Percentiles rank a stretch among this genome's conserved stretches.
These are phyloP conservation scores for Dalbergia oliveri DNA, from an alignment of 306 rosid genomes.

Conservation along the genomic window DNA sequence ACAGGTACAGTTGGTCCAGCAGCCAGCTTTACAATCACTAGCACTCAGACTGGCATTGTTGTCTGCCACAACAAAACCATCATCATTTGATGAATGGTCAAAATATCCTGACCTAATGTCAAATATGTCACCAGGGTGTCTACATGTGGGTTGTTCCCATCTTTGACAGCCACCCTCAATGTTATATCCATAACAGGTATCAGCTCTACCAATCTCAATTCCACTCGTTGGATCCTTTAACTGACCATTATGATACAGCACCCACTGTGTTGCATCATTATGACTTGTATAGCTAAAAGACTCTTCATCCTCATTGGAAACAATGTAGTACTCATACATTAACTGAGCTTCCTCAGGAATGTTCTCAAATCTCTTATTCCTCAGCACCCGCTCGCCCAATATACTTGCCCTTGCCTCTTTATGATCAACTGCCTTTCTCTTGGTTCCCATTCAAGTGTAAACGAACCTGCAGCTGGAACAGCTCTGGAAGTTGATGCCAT, in stretches of 20 bases:
- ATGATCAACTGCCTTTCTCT: neutral
- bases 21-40: no score
- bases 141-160: no score
- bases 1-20: no score
- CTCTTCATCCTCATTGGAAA: slow-evolving; percentile 27
- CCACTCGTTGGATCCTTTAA: neutral
- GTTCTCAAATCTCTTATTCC: neutral
- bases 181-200: slow-evolving; percentile 32
- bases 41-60: no score
- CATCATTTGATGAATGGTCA: no score
- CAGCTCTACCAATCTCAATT: neutral
- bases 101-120: no score
- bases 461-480: neutral
- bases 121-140: no score
- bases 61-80: no score
- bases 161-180: neutral
- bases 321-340: neutral
- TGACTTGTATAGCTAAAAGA: slow-evolving; percentile 1
- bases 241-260: slow-evolving; percentile 23
- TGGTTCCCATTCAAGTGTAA: slow-evolving; percentile 36
- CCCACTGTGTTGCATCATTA: slow-evolving; percentile 20
- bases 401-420: neutral
- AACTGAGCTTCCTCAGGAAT: neutral
- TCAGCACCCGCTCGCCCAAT: slow-evolving; percentile 7
- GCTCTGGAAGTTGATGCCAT: neutral